These are phyloP conservation scores for Avena atlantica DNA, from an alignment of 176 grass and related monocot genomes.

Conservation along the genomic window DNA sequence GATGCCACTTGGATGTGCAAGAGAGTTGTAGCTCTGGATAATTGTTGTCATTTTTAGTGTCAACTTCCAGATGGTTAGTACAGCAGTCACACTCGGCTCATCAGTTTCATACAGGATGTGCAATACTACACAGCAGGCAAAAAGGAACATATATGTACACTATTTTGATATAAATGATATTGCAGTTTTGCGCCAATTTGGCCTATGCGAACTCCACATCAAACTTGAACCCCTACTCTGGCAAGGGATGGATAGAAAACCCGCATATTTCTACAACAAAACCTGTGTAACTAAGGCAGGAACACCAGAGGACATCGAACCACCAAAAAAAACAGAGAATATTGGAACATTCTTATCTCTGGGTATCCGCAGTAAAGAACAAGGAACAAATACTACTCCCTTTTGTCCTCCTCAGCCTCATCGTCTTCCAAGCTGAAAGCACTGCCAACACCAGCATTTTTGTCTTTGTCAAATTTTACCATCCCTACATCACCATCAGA, in stretches of 20 bases:
- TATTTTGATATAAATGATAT: slow-evolving; percentile 35
- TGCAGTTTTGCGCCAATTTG: slow-evolving; percentile 21
- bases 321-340: slow-evolving; percentile 26
- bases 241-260: not conserved
- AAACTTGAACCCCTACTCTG: slow-evolving; percentile 16
- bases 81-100: not conserved
- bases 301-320: slow-evolving; percentile 9
- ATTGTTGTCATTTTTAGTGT: not conserved
- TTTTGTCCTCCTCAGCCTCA: slow-evolving; percentile 88
- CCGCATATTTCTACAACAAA: slow-evolving; percentile 32
- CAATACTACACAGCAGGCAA: not conserved
- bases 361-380: not conserved
- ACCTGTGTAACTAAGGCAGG: slow-evolving; percentile 28
- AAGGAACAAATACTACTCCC: slow-evolving; percentile 55
- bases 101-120: slow-evolving; percentile 6
- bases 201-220: slow-evolving; percentile 48
- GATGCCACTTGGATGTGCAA: not conserved
- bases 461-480: slow-evolving; percentile 79
- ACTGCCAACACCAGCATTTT: slow-evolving; percentile 53
- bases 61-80: not conserved
- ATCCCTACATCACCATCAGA: slow-evolving; percentile 85
- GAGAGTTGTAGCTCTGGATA: not conserved
- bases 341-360: slow-evolving; percentile 34
- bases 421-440: slow-evolving; percentile 71
- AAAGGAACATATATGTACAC: slow-evolving; percentile 47